Conservation (phyloP, 192 early-diverging fungal species). For the Backusella mclennaniae region DNA sequence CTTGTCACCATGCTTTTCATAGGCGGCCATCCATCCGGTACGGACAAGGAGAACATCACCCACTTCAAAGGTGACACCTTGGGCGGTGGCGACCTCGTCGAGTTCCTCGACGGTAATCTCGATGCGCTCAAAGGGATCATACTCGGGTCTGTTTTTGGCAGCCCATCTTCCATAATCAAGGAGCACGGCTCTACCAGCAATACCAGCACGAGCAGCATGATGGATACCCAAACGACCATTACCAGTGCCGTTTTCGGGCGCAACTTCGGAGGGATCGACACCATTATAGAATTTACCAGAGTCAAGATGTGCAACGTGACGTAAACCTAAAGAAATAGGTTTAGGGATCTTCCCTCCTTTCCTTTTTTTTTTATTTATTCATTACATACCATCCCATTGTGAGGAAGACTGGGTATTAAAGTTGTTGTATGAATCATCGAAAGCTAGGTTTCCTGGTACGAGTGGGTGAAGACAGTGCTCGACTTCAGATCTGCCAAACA, state of each 20-base stretch:
- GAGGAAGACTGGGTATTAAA: slow-evolving; percentile 35
- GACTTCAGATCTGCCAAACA: slow-evolving; percentile 15
- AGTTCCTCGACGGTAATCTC: slow-evolving; percentile 28
- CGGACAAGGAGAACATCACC: slow-evolving; percentile 34
- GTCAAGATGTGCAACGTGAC: slow-evolving; percentile 18
- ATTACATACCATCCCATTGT: slow-evolving; percentile 32
- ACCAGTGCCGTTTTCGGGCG: background rate
- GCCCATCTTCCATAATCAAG: slow-evolving; percentile 34
- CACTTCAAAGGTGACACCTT: slow-evolving; percentile 22
- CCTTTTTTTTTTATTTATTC: background rate
- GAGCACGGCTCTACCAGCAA: slow-evolving; percentile 27
- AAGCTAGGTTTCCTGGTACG: background rate
- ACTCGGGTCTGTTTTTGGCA: slow-evolving; percentile 10
- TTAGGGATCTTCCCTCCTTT: too few species aligned
- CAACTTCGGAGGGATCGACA: background rate
- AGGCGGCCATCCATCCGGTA: slow-evolving; percentile 29
- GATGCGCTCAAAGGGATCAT: slow-evolving; percentile 20
- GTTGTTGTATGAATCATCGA: slow-evolving; percentile 33
- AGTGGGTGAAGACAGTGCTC: slow-evolving; percentile 10
- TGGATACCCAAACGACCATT: slow-evolving; percentile 33
- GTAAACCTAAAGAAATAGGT: background rate
- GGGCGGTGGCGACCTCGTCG: slow-evolving; percentile 14
- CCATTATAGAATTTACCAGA: slow-evolving; percentile 32
- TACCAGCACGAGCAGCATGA: slow-evolving; percentile 30
- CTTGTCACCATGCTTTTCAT: background rate